phyloP scores from a whole-genome alignment of 371 early-diverging fungal genomes.

The Mucor lusitanicus region DNA sequence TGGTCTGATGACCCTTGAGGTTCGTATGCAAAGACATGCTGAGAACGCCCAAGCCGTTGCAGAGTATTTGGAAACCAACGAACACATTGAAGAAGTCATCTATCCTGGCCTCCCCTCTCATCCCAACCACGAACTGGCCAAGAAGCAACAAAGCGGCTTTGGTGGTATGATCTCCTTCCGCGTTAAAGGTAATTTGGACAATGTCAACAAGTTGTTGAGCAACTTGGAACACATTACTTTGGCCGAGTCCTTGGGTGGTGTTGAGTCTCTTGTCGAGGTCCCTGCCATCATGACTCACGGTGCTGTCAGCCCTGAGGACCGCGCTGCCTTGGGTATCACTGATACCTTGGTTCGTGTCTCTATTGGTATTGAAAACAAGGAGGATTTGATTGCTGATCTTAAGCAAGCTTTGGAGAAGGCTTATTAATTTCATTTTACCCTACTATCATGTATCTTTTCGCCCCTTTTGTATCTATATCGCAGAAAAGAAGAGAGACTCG shows the following conservation, averaged over 20 bases:
- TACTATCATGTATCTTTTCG: background rate
- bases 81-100: slow-evolving; percentile 74
- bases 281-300: slow-evolving; percentile 91
- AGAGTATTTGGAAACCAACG: slow-evolving; percentile 60
- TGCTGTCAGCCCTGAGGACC: slow-evolving; percentile 73
- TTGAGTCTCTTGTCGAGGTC: slow-evolving; percentile 82
- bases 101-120: slow-evolving; percentile 86
- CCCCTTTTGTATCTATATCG: background rate
- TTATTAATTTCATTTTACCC: slow-evolving; percentile 19
- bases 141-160: slow-evolving; percentile 76
- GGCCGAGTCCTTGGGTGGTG: slow-evolving; percentile 88
- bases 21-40: slow-evolving; percentile 94
- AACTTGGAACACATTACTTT: slow-evolving; percentile 74
- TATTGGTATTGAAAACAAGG: slow-evolving; percentile 82
- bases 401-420: slow-evolving; percentile 58
- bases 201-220: slow-evolving; percentile 72
- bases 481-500: background rate
- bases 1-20: slow-evolving; percentile 93
- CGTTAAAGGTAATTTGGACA: slow-evolving; percentile 69
- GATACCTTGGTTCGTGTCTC: slow-evolving; percentile 83
- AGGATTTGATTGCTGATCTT: slow-evolving; percentile 77
- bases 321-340: slow-evolving; percentile 78
- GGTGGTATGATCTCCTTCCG: slow-evolving; percentile 91
- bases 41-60: slow-evolving; percentile 84
- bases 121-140: slow-evolving; percentile 82